Conservation (phyloP, 2,329 filamentous ascomycete species). For the Diaporthe caulivora region DNA sequence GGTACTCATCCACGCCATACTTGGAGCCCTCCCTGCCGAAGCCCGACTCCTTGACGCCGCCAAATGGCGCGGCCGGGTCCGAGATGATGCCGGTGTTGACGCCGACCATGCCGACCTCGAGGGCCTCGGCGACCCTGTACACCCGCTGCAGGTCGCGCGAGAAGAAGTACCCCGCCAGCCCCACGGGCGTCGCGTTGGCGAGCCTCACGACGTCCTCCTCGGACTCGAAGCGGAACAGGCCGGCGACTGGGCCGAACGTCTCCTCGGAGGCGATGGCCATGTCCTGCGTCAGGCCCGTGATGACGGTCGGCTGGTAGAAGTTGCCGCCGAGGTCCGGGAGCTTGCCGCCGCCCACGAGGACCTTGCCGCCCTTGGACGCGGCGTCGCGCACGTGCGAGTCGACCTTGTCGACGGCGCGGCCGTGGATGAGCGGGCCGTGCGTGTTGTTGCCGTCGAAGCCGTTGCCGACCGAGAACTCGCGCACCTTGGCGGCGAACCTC, state of each 20-base stretch:
- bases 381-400: slow-evolving; percentile 85
- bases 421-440: slow-evolving; percentile 88
- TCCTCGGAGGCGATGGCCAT: slow-evolving; percentile 91
- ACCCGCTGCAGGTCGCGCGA: slow-evolving; percentile 72
- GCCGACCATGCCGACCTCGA: slow-evolving; percentile 90
- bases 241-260: slow-evolving; percentile 95
- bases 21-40: slow-evolving; percentile 84
- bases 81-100: slow-evolving; percentile 81
- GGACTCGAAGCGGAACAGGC: slow-evolving; percentile 87
- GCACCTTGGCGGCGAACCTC: slow-evolving; percentile 79
- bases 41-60: slow-evolving; percentile 85
- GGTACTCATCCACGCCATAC: slow-evolving; percentile 82
- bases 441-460: slow-evolving; percentile 79
- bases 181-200: slow-evolving; percentile 87
- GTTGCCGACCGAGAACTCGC: slow-evolving; percentile 79
- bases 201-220: slow-evolving; percentile 89
- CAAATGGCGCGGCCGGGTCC: slow-evolving; percentile 73
- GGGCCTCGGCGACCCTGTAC: slow-evolving; percentile 72
- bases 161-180: slow-evolving; percentile 95
- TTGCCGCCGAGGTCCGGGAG: slow-evolving; percentile 81
- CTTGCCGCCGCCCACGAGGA: slow-evolving; percentile 81
- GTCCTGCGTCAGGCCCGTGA: slow-evolving; percentile 85
- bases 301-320: slow-evolving; percentile 91
- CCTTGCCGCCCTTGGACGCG: slow-evolving; percentile 78
- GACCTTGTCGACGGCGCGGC: slow-evolving; percentile 83